Conservation (phyloP, 192 early-diverging fungal genomes). For the Jimgerdemannia flammicorona region DNA sequence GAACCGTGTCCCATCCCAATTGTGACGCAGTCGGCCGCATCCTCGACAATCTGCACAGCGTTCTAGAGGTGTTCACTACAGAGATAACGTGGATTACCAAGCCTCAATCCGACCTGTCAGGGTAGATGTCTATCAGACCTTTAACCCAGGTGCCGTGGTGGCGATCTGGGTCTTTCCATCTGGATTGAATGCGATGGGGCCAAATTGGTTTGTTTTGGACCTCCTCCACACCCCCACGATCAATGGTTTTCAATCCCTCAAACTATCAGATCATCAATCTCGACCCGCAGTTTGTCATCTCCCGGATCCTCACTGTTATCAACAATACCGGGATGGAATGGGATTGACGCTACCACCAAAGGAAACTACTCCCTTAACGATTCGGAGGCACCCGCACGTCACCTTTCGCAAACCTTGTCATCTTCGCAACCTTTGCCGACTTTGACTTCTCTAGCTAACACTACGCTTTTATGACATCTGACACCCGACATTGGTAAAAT, state of each 20-base stretch:
- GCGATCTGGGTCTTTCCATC: background rate
- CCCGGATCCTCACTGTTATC: background rate
- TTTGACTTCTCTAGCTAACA: too few relatives aligned
- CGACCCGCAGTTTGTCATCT: background rate
- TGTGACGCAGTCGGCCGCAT: too few relatives aligned
- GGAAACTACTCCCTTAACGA: background rate
- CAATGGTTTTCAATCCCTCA: background rate
- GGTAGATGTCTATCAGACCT: background rate
- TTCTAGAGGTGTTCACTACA: too few relatives aligned
- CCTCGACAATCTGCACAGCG: too few relatives aligned
- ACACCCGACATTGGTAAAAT: too few relatives aligned
- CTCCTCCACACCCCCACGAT: too few relatives aligned
- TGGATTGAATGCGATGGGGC: background rate
- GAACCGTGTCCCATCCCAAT: too few relatives aligned
- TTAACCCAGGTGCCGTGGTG: background rate
- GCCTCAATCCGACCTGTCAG: background rate
- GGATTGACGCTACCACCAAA: background rate
- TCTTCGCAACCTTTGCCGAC: too few relatives aligned
- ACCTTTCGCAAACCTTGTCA: too few relatives aligned
- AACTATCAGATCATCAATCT: background rate
- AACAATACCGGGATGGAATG: background rate
- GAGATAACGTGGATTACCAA: background rate
- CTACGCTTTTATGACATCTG: too few relatives aligned
- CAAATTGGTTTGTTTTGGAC: background rate
- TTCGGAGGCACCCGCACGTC: too few relatives aligned